Percentiles rank a stretch among this genome's conserved stretches.
These are phyloP conservation scores for Suillus alpinus DNA, from an alignment of 768 basidiomycete species.

Conservation along the genomic window DNA sequence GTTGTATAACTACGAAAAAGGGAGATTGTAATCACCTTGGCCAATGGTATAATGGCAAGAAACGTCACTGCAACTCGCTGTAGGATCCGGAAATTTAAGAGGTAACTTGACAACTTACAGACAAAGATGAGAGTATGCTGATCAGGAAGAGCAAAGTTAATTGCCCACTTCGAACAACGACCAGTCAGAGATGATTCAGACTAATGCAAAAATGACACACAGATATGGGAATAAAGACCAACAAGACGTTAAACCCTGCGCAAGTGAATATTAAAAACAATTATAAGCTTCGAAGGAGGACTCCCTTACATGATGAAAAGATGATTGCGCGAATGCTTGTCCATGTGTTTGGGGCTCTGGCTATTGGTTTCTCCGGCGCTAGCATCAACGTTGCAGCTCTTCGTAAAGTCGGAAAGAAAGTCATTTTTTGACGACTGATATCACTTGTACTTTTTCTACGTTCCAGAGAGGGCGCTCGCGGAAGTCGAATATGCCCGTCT, in stretches of 20 bases:
- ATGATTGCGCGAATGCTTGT: conserved; percentile 54
- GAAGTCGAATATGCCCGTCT: not conserved
- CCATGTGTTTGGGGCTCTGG: conserved; percentile 41
- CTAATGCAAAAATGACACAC: conserved; percentile 31
- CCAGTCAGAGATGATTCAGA: conserved; percentile 1
- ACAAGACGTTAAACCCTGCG: conserved; percentile 67
- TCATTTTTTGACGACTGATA: conserved; percentile 1
- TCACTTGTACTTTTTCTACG: conserved; percentile 6
- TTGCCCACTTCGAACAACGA: conserved; percentile 54
- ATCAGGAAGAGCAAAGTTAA: conserved; percentile 55
- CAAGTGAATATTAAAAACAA: conserved; percentile 5
- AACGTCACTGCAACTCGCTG: conserved; percentile 56
- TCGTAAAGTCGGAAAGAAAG: conserved; percentile 12
- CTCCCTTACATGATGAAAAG: conserved; percentile 51
- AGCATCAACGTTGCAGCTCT: conserved; percentile 30
- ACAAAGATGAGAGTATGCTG: conserved; percentile 67
- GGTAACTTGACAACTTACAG: conserved; percentile 42
- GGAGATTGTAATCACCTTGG: conserved; percentile 49
- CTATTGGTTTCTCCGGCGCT: conserved; percentile 35
- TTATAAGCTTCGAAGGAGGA: not conserved
- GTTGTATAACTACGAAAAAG: not conserved
- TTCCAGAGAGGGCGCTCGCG: no score
- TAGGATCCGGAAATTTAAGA: not conserved
- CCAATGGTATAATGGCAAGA: conserved; percentile 80
- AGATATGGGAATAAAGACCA: conserved; percentile 70